These are phyloP conservation scores for Kwoniella sp. DNA, from an alignment of 768 basidiomycete species.

Conservation along the genomic window DNA sequence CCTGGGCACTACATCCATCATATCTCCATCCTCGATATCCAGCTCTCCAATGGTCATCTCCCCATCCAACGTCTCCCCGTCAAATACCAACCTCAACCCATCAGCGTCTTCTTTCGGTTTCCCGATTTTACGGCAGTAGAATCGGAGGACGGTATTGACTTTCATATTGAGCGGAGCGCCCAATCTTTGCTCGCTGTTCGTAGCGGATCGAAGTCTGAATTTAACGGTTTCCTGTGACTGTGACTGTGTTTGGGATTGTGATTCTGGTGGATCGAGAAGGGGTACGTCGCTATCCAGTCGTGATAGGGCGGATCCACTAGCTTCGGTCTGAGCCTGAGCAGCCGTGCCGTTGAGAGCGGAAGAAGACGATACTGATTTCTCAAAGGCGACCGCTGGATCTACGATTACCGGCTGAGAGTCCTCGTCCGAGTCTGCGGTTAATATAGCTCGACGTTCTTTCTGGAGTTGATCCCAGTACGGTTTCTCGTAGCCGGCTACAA, in stretches of 20 bases:
- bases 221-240: not conserved
- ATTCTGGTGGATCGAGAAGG: not conserved
- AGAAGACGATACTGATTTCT: not conserved
- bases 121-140: constrained; percentile 7
- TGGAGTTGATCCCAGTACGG: constrained; percentile 13
- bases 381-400: not conserved
- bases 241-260: not conserved
- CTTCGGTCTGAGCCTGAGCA: no score
- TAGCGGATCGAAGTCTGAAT: constrained; percentile 8
- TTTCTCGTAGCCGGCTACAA: constrained; percentile 21
- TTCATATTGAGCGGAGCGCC: not conserved
- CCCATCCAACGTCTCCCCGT: constrained; percentile 20
- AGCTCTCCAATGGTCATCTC: constrained; percentile 11
- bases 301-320: not conserved
- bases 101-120: constrained; percentile 10
- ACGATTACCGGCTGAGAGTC: not conserved
- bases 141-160: not conserved
- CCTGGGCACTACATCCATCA: constrained; percentile 15
- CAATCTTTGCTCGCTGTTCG: not conserved
- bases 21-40: constrained; percentile 22
- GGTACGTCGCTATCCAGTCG: not conserved
- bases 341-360: not conserved
- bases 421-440: not conserved
- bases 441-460: constrained; percentile 7
- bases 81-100: constrained; percentile 9